A percentile compares a stretch with the other conserved stretches of the same genome.
Evolutionary conservation across 768 basidiomycete species (phyloP).

Genomic region (Kwoniella sp.): DNA sequence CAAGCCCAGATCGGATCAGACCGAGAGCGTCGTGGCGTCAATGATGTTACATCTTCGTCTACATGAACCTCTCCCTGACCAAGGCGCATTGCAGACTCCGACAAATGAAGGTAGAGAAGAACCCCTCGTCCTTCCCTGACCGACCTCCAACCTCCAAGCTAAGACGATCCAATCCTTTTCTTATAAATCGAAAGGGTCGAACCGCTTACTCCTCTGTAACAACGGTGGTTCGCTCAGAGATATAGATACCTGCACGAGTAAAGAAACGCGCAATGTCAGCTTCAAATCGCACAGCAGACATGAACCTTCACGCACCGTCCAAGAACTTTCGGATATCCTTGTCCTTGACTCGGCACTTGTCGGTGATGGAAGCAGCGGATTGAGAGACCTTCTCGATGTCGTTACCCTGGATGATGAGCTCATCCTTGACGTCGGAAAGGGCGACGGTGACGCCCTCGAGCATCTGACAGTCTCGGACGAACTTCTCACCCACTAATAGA

Average conservation of each 20-base stretch:
- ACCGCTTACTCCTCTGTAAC: slow-evolving; percentile 37
- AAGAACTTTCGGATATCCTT: slow-evolving; percentile 99
- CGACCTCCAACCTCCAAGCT: background rate
- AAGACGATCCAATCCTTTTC: slow-evolving; percentile 15
- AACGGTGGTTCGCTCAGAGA: slow-evolving; percentile 53
- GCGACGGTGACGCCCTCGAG: slow-evolving; percentile 67
- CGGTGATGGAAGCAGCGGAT: slow-evolving; percentile 96
- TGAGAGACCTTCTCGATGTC: slow-evolving; percentile 97
- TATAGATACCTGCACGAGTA: slow-evolving; percentile 38
- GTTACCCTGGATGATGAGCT: slow-evolving; percentile 84
- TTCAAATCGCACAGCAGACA: no score
- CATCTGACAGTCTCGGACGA: slow-evolving; percentile 90
- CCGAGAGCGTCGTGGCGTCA: slow-evolving; percentile 15
- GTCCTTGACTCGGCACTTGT: slow-evolving; percentile 94
- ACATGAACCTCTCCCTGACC: slow-evolving; percentile 13
- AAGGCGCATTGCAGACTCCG: slow-evolving; percentile 16
- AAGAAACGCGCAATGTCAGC: background rate
- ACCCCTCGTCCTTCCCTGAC: background rate
- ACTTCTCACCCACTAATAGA: slow-evolving; percentile 63
- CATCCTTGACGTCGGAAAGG: slow-evolving; percentile 53
- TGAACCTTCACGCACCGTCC: slow-evolving; percentile 68
- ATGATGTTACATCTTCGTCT: slow-evolving; percentile 32
- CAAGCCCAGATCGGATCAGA: no score
- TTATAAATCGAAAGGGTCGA: background rate
- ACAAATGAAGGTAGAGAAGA: slow-evolving; percentile 1